These are phyloP conservation scores for Neopestalotiopsis sp. DNA, from an alignment of 2,329 filamentous ascomycete species.

Conservation along the genomic window DNA sequence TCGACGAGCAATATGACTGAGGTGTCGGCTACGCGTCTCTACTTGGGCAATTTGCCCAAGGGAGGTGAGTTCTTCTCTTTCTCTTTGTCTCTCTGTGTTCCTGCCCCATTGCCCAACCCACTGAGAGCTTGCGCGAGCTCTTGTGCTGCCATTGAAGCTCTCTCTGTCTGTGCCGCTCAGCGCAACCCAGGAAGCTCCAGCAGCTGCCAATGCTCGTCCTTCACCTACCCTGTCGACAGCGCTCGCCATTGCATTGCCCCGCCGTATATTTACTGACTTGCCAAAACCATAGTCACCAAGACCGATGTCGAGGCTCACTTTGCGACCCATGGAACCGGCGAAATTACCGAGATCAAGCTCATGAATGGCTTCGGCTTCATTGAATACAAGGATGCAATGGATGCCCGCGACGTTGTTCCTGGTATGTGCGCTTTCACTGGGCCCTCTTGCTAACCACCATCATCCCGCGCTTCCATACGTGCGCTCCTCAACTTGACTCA, in stretches of 20 bases:
- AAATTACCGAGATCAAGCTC: conserved; percentile 98
- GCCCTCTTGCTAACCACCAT: not conserved
- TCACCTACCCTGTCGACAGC: not conserved
- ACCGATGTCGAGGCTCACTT: conserved; percentile 96
- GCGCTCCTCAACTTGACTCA: conserved; percentile 26
- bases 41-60: conserved; percentile 96
- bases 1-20: conserved; percentile 69
- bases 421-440: conserved; percentile 62
- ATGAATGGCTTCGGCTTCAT: conserved; percentile 99
- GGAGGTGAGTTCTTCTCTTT: conserved; percentile 69
- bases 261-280: conserved; percentile 2
- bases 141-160: not conserved
- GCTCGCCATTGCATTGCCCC: not conserved
- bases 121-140: not conserved
- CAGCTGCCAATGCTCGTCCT: not conserved
- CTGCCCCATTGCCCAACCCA: not conserved
- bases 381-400: conserved; percentile 98
- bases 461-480: no score
- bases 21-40: conserved; percentile 93
- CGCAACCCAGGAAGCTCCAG: conserved; percentile 17
- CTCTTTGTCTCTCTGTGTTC: no score
- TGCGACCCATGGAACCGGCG: conserved; percentile 91
- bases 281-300: conserved; percentile 66
- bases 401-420: conserved; percentile 97
- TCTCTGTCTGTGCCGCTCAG: conserved; percentile 18